Conservation (phyloP, 805 yeast genomes). For the Saccharomycopsis malanga region DNA sequence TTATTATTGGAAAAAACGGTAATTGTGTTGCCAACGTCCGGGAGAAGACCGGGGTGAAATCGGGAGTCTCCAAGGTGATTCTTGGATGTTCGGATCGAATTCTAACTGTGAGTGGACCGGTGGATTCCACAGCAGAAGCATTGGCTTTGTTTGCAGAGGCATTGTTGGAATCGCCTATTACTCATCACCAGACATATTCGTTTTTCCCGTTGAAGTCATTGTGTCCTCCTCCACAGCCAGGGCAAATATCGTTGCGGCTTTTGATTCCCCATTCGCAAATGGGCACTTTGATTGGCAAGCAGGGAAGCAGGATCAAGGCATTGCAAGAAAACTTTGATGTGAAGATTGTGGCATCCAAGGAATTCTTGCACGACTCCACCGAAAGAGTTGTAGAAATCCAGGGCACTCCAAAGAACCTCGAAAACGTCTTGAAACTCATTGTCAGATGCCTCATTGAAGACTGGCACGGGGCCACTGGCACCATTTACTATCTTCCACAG, state of each 20-base stretch:
- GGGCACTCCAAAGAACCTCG: conserved; percentile 62
- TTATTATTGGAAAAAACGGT: conserved; percentile 83
- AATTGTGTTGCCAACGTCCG: conserved; percentile 68
- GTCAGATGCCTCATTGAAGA: conserved; percentile 72
- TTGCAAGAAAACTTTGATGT: conserved; percentile 64
- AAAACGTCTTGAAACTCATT: conserved; percentile 48
- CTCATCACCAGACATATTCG: conserved; percentile 35
- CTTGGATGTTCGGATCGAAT: conserved; percentile 81
- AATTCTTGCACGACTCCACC: conserved; percentile 69
- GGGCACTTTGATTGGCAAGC: conserved; percentile 84
- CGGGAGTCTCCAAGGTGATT: conserved; percentile 76
- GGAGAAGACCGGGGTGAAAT: conserved; percentile 69
- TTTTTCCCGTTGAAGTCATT: conserved; percentile 56
- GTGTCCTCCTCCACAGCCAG: conserved; percentile 43
- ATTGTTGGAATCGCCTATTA: conserved; percentile 35
- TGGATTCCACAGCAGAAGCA: conserved; percentile 64
- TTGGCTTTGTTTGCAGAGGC: conserved; percentile 64
- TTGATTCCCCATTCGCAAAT: conserved; percentile 78
- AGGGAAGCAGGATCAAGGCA: conserved; percentile 72
- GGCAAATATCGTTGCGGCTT: conserved; percentile 55
- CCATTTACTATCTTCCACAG: conserved; percentile 54
- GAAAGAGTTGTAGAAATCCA: conserved; percentile 85
- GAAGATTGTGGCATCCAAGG: conserved; percentile 82
- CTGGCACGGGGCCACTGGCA: conserved; percentile 57
- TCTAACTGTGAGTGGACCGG: conserved; percentile 66